Evolutionary conservation across 805 yeast genomes (phyloP).

Genomic region (Wickerhamomyces alni): DNA sequence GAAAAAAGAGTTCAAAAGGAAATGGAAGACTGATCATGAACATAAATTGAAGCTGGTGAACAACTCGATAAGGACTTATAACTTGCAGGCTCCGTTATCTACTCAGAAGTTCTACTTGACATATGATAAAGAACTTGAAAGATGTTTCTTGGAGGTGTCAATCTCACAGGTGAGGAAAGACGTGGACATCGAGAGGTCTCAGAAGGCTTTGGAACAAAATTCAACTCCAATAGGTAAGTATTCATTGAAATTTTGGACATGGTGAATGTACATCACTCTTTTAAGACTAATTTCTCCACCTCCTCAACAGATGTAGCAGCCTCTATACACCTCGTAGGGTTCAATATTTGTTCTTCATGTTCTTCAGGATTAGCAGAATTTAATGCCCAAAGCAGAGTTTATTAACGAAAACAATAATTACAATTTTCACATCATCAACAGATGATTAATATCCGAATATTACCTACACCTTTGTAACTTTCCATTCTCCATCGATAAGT

Average conservation of each 20-base stretch:
- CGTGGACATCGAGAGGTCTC: not conserved
- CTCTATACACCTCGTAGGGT: too few relatives aligned
- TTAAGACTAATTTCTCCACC: too few relatives aligned
- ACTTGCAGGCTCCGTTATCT: conserved; percentile 56
- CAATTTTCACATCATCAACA: too few relatives aligned
- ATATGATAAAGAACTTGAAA: conserved; percentile 36
- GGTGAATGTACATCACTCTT: too few relatives aligned
- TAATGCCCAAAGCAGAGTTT: too few relatives aligned
- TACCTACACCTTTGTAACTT: too few relatives aligned
- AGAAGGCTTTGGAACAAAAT: not conserved
- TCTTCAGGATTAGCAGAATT: too few relatives aligned
- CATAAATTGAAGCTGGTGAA: conserved; percentile 36
- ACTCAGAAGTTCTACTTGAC: conserved; percentile 51
- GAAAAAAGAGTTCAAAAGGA: conserved; percentile 11
- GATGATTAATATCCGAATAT: too few relatives aligned
- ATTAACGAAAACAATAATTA: too few relatives aligned
- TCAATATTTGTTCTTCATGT: too few relatives aligned
- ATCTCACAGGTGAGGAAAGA: conserved; percentile 8
- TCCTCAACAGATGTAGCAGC: too few relatives aligned
- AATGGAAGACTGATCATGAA: conserved; percentile 18
- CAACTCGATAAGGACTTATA: conserved; percentile 48
- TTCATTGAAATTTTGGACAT: conserved; percentile 6
- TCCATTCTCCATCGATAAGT: too few relatives aligned
- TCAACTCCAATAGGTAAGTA: not conserved
- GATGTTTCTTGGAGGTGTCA: conserved; percentile 31